Conservation (phyloP, 257 asterid genomes). For the Solanum chilense region DNA sequence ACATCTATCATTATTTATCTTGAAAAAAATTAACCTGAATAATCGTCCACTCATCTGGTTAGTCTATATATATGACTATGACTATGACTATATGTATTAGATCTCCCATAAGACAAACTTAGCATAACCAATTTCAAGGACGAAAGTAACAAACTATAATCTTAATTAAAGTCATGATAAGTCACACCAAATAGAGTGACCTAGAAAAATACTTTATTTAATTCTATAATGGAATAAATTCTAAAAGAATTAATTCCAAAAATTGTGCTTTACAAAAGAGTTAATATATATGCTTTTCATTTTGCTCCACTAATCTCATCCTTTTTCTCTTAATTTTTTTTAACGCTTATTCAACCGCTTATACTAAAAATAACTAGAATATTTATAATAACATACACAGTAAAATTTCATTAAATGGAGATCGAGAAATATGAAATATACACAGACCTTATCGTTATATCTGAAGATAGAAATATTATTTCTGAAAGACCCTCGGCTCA, state of each 20-base stretch:
- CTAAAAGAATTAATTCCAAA: neutral
- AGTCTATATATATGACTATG: too few species aligned
- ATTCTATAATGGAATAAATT: neutral
- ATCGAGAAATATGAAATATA: accelerated
- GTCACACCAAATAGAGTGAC: neutral
- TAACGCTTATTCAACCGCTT: too few species aligned
- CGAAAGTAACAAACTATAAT: neutral
- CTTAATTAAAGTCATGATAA: neutral
- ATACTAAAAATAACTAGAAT: neutral
- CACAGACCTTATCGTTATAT: accelerated
- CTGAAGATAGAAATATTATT: accelerated
- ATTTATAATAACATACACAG: neutral
- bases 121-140: neutral
- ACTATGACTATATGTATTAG: neutral
- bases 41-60: neutral
- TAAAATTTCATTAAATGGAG: neutral
- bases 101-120: neutral
- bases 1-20: neutral
- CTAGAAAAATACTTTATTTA: neutral
- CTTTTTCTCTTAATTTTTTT: too few species aligned
- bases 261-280: neutral
- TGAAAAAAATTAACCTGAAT: neutral
- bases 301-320: neutral
- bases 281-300: neutral
- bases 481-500: neutral